Percentiles rank a stretch among this genome's conserved stretches.
Evolutionary conservation across 306 rosid species (phyloP).

Genomic region (Cicer cuneatum): DNA sequence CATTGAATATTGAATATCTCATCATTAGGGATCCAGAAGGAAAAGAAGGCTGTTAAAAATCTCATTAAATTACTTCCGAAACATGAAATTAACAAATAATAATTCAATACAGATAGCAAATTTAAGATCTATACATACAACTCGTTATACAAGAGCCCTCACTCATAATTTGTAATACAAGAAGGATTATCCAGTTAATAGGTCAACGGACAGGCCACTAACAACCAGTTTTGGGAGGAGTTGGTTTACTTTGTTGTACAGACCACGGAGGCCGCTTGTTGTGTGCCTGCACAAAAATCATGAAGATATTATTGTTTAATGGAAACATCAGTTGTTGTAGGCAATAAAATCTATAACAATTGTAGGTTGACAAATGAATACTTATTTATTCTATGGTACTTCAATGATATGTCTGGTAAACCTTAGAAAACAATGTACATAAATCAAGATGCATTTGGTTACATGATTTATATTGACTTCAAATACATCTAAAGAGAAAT

Average conservation of each 20-base stretch:
- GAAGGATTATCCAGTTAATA: slow-evolving; percentile 14
- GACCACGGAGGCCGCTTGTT: slow-evolving; percentile 86
- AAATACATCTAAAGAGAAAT: neutral
- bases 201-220: slow-evolving; percentile 38
- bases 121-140: slow-evolving; percentile 21
- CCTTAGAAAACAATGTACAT: slow-evolving; percentile 9
- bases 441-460: slow-evolving; percentile 12
- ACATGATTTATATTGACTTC: neutral
- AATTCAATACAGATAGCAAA: slow-evolving; percentile 25
- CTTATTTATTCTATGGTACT: too few relatives aligned
- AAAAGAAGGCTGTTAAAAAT: neutral
- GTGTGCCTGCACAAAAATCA: slow-evolving; percentile 62
- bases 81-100: neutral
- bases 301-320: slow-evolving; percentile 18
- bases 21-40: neutral
- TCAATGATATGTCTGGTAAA: neutral
- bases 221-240: slow-evolving; percentile 49
- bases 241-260: slow-evolving; percentile 70
- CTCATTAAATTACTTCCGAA: slow-evolving; percentile 12
- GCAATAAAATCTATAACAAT: slow-evolving; percentile 1
- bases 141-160: neutral
- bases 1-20: neutral
- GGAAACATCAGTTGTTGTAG: neutral
- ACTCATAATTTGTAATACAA: slow-evolving; percentile 27
- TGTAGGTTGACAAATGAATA: neutral